Evolutionary conservation across 495 filamentous ascomycete species (phyloP), one percentile per base, ranked within the genome.

Genomic region (Chaetomium fimeti): DNA sequence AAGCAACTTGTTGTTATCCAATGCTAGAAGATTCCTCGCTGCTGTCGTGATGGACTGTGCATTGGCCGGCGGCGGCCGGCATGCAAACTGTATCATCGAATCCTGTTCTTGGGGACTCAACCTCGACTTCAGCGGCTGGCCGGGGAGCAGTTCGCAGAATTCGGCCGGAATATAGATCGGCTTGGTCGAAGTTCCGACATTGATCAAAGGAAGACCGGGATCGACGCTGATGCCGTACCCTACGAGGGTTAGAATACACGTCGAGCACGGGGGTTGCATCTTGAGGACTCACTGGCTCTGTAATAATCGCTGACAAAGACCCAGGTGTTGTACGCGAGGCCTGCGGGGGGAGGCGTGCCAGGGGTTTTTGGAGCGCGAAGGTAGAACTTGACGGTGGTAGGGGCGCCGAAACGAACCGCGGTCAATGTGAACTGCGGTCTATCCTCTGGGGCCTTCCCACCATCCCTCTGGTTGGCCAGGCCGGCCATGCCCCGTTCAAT

Each of bases 141-240:
- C 91, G 9, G 85, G 82, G 5, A 87, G 66, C 9, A 95, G 82
- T 3, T 68, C 68, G 68, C 88, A 87, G 7, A 87, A 74, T 66
- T 95, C 89, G 1, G 85, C 80, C 0, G 91, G 86, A 52, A 91
- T 68, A 66, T 89, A 93, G 24, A 77, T 77, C 0, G 91, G 88
- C 25, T 79, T 82, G 0, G 77, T 72, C 1, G 58, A 69, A 20
- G 74, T 86, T 6, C 90, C 90, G 15, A 88, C 80, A 69, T 95
- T 92, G 62, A 97, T 75, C 5, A 93, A 80, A 0, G 91, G 90
- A 8, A 83, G 62, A 0, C 71, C 65, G 7, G 58, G n/a, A n/a
- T 78, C 58, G 25, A 67, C 62, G 42, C 36, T 58, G 13, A 69
- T 68, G 1, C 64, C 61, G 62, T 82, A 76, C 53, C 80, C 75